These are phyloP conservation scores for Nigrograna mackinnonii DNA, from an alignment of 2,329 filamentous ascomycete genomes.

Conservation along the genomic window DNA sequence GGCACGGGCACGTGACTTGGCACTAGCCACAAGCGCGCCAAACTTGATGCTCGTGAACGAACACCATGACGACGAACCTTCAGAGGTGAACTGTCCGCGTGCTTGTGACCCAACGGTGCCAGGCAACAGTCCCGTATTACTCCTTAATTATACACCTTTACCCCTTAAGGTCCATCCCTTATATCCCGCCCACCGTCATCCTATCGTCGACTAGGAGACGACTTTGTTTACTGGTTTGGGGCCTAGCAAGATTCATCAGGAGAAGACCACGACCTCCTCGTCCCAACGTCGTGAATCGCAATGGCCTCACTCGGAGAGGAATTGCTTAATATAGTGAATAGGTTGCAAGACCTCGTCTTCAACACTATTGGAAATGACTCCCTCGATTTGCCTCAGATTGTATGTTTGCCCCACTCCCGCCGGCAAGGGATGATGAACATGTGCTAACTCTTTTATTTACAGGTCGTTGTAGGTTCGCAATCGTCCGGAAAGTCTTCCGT, in stretches of 20 bases:
- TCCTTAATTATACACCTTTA: slow-evolving; percentile 1
- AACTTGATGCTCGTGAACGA: slow-evolving; percentile 16
- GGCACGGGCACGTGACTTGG: background rate
- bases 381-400: slow-evolving; percentile 95
- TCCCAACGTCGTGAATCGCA: slow-evolving; percentile 19
- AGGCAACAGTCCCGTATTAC: slow-evolving; percentile 2
- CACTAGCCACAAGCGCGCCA: slow-evolving; percentile 1
- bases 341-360: slow-evolving; percentile 97
- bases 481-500: slow-evolving; percentile 98
- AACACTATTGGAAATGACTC: slow-evolving; percentile 99
- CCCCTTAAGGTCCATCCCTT: background rate
- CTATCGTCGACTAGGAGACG: background rate
- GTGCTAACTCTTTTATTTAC: slow-evolving; percentile 20
- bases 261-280: slow-evolving; percentile 19
- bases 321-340: slow-evolving; percentile 93
- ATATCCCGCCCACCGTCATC: background rate
- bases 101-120: slow-evolving; percentile 9
- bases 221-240: slow-evolving; percentile 17
- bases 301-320: slow-evolving; percentile 98
- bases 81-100: slow-evolving; percentile 7
- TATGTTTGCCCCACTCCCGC: slow-evolving; percentile 66
- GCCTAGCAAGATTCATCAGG: slow-evolving; percentile 23
- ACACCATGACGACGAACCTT: slow-evolving; percentile 28
- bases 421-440: too few relatives aligned
- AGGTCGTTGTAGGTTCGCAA: slow-evolving; percentile 98